These are phyloP conservation scores for Penicillium crustosum DNA, from an alignment of 2,329 filamentous ascomycete species.

Conservation along the genomic window DNA sequence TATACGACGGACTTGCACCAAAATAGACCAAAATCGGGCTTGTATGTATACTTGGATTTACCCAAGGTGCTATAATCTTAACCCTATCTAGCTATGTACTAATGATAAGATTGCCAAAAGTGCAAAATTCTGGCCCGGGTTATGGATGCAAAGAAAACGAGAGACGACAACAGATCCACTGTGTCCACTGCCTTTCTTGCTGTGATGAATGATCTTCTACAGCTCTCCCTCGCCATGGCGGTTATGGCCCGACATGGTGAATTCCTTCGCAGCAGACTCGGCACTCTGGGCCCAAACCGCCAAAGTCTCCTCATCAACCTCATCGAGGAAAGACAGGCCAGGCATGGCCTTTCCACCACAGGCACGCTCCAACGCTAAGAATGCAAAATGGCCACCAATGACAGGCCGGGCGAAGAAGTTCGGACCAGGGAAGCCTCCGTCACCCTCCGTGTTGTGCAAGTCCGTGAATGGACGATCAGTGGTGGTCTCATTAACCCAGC, in stretches of 20 bases:
- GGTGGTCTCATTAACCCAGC: conserved; percentile 79
- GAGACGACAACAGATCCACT: not conserved
- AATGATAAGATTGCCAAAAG: conserved; percentile 8
- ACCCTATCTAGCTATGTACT: conserved; percentile 5
- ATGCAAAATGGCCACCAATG: conserved; percentile 81
- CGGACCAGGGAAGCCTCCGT: conserved; percentile 71
- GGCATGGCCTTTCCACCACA: conserved; percentile 68
- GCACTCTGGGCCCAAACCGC: conserved; percentile 25
- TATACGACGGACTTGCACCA: not conserved
- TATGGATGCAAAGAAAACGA: conserved; percentile 3
- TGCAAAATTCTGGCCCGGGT: not conserved
- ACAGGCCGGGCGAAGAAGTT: conserved; percentile 81
- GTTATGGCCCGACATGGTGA: conserved; percentile 11
- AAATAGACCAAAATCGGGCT: not conserved
- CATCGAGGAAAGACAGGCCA: conserved; percentile 53
- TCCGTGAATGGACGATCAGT: conserved; percentile 79
- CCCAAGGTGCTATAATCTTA: not conserved
- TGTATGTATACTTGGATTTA: not conserved
- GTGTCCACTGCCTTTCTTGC: not conserved
- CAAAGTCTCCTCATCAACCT: conserved; percentile 26
- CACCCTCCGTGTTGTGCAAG: conserved; percentile 75
- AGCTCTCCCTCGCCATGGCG: conserved; percentile 28
- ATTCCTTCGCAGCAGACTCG: conserved; percentile 26
- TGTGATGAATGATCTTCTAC: conserved; percentile 9
- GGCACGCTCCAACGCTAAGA: conserved; percentile 75